Percentiles rank a stretch among this genome's conserved stretches.
These are phyloP conservation scores for Coprinopsis marcescibilis DNA, from an alignment of 768 basidiomycete species.

Conservation along the genomic window DNA sequence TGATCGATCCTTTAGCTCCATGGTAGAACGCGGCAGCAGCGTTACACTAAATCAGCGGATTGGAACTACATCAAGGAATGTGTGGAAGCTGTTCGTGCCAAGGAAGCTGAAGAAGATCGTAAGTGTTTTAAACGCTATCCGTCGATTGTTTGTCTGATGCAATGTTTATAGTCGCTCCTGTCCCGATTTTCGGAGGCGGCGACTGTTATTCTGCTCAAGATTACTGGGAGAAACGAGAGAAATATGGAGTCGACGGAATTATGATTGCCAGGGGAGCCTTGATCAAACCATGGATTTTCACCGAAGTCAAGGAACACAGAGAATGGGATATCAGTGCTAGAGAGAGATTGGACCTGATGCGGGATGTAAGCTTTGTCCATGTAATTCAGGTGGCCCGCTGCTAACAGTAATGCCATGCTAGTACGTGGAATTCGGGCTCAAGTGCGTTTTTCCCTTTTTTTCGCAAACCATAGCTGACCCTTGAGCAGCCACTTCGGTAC, in stretches of 20 bases:
- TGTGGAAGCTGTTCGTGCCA: conserved; percentile 68
- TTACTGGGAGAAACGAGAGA: conserved; percentile 72
- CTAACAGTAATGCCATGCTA: conserved; percentile 22
- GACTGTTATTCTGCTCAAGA: conserved; percentile 87
- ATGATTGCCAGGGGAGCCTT: conserved; percentile 95
- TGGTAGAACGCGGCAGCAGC: conserved; percentile 89
- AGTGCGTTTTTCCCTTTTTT: conserved; percentile 46
- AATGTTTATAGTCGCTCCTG: conserved; percentile 50
- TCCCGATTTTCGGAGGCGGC: conserved; percentile 97
- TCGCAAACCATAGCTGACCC: conserved; percentile 4
- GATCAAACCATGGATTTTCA: conserved; percentile 96
- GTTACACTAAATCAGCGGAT: conserved; percentile 88
- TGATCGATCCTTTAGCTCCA: conserved; percentile 62
- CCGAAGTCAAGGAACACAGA: conserved; percentile 85
- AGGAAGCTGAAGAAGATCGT: conserved; percentile 70
- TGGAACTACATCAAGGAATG: conserved; percentile 93
- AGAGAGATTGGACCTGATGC: conserved; percentile 75
- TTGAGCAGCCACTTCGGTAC: conserved; percentile 71
- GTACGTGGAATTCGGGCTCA: conserved; percentile 77
- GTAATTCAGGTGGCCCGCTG: neutral
- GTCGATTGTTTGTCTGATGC: neutral
- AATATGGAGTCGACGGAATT: conserved; percentile 86
- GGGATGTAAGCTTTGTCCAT: conserved; percentile 47
- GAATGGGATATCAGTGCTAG: conserved; percentile 92
- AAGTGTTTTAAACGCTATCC: conserved; percentile 21